A percentile compares a stretch with the other conserved stretches of the same genome.
Conservation (phyloP, 1,284 basidiomycete species). For the Phellopilus nigrolimitatus region DNA sequence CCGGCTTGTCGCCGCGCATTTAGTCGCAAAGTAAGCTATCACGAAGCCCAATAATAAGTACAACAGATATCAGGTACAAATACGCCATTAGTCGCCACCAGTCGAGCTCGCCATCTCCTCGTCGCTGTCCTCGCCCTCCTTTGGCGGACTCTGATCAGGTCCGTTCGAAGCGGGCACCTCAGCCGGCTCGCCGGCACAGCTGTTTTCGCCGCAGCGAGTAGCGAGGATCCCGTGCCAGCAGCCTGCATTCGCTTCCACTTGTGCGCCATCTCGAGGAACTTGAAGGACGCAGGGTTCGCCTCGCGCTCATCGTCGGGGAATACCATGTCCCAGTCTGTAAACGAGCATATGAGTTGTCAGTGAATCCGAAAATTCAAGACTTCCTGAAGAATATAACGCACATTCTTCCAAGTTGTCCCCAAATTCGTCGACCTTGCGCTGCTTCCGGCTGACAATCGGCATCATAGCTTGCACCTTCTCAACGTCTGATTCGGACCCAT, state of each 20-base stretch:
- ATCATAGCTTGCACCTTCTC: slow-evolving; percentile 83
- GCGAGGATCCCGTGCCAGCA: slow-evolving; percentile 22
- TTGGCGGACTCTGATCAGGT: not conserved
- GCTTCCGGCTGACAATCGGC: slow-evolving; percentile 85
- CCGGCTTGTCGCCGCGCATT: no score
- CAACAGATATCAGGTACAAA: not conserved
- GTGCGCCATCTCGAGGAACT: slow-evolving; percentile 90
- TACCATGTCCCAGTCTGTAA: slow-evolving; percentile 85
- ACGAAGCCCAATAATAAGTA: slow-evolving; percentile 1
- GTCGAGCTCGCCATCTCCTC: slow-evolving; percentile 31
- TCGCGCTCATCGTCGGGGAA: slow-evolving; percentile 94
- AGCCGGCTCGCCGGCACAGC: not conserved
- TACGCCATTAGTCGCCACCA: slow-evolving; percentile 23
- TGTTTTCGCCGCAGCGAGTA: slow-evolving; percentile 18
- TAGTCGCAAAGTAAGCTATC: no score
- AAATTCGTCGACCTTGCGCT: slow-evolving; percentile 77
- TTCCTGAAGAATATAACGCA: slow-evolving; percentile 32
- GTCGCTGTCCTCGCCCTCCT: slow-evolving; percentile 12
- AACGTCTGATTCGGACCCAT: slow-evolving; percentile 68
- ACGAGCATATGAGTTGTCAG: not conserved
- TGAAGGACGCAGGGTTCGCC: slow-evolving; percentile 87
- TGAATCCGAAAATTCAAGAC: slow-evolving; percentile 2
- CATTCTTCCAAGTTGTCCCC: slow-evolving; percentile 83
- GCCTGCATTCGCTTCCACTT: slow-evolving; percentile 69
- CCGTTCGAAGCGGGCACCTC: not conserved